Evolutionary conservation across 768 basidiomycete genomes (phyloP), one percentile per base, ranked within the genome.

Genomic region (Mycena vitilis): DNA sequence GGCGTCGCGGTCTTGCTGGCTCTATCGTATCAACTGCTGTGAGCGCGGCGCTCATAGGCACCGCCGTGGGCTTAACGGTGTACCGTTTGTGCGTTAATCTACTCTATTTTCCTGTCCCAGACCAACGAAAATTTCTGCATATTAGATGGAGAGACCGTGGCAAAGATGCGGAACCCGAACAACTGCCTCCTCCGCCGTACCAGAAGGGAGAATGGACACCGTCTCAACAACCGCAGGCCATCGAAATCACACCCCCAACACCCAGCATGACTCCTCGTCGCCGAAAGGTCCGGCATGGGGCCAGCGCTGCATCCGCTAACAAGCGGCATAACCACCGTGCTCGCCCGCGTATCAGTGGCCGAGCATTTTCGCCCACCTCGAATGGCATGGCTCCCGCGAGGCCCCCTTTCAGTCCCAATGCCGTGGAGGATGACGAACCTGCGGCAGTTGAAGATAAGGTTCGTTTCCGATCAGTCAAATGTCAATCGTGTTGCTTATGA

Each of bases 51-150:
- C 86, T 95, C 66, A 92, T 95, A 68, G 92, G 94, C 65, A 91
- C 92, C 23, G 94, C 94, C 18, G 94, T 95, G 59, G 94, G 94
- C 66, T 84, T 95, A 69, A 94, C 93, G 52, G 92, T 94, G 48
- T 95, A 94, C 81, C 88, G 92, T 78, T 82, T 95, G 94, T 95
- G 77, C 82, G 92, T 86, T 40, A 44, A 23, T 57, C 65, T 36
- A 34, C 47, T 61, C 38, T 36, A 34, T 37, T 15, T 48, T 15
- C 42, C 47, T 36, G 5, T 55, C 55, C 30, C 30, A 2, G 22
- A 23, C 42, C 34, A 65, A 58, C 56, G 40, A 62, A 49, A 16
- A 58, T 67, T 67, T 16, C 4, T 36, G 23, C 48, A 4, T n/a
- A 37, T n/a, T 16, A 94, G 93, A 78, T 94, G 94, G 94, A 85